Evolutionary conservation across 371 early-diverging fungal genomes (phyloP).

Genomic region (Syncephalastrum sp.): DNA sequence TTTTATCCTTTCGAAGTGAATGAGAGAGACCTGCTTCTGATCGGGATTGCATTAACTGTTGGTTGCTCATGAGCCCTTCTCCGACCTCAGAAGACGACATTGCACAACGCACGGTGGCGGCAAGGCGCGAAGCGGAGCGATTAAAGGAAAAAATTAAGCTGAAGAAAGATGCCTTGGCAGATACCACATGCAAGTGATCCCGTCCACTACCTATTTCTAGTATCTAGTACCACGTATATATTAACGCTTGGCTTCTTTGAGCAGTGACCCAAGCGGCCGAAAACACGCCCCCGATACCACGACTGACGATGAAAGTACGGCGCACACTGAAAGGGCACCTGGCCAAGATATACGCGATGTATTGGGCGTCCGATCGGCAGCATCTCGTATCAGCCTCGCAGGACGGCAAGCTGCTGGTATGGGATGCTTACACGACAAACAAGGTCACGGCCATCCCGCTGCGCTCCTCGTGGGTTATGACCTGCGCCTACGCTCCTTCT

Average conservation of each 20-base stretch:
- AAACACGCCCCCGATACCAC: slow-evolving; percentile 77
- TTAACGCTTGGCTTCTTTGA: too few relatives aligned
- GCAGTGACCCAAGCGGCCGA: slow-evolving; percentile 40
- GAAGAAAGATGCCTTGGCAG: slow-evolving; percentile 86
- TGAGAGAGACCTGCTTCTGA: too few relatives aligned
- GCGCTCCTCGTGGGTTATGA: slow-evolving; percentile 99
- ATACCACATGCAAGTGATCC: slow-evolving; percentile 77
- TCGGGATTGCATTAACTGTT: too few relatives aligned
- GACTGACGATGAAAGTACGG: slow-evolving; percentile 91
- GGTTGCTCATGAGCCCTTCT: too few relatives aligned
- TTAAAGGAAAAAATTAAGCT: slow-evolving; percentile 94
- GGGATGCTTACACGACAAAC: slow-evolving; percentile 98
- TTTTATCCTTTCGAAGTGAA: too few relatives aligned
- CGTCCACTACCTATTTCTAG: too few relatives aligned
- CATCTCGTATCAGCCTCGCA: slow-evolving; percentile 97
- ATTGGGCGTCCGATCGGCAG: slow-evolving; percentile 94
- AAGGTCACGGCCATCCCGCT: slow-evolving; percentile 97
- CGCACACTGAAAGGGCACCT: slow-evolving; percentile 96
- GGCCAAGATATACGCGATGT: slow-evolving; percentile 99
- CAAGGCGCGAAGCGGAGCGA: slow-evolving; percentile 93
- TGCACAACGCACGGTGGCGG: slow-evolving; percentile 85
- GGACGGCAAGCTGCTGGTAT: slow-evolving; percentile 98
- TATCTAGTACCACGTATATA: too few relatives aligned
- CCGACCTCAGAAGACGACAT: slow-evolving; percentile 58
- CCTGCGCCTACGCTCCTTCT: slow-evolving; percentile 97